These are phyloP conservation scores for Cronartium ribicola DNA, from an alignment of 1,284 basidiomycete genomes.

Conservation along the genomic window DNA sequence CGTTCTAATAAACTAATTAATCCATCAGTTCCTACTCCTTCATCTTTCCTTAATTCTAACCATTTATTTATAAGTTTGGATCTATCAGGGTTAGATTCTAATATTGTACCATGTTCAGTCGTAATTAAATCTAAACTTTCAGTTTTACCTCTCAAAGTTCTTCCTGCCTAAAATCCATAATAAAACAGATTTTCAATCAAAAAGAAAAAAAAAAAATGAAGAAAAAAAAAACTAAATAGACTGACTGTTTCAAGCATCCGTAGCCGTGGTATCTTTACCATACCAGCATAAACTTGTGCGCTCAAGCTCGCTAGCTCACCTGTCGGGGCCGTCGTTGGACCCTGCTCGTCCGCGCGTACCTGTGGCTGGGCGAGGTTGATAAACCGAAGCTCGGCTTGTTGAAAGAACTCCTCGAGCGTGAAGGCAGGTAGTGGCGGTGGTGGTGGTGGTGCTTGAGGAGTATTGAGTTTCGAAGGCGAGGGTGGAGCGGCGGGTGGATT, in stretches of 20 bases:
- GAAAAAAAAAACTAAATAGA: no score
- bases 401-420: conserved; percentile 35
- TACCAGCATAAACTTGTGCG: conserved; percentile 32
- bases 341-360: conserved; percentile 26
- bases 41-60: conserved; percentile 4
- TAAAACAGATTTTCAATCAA: background rate
- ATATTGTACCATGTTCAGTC: conserved; percentile 13
- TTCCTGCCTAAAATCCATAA: conserved; percentile 7
- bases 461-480: background rate
- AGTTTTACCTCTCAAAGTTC: conserved; percentile 25
- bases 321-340: background rate
- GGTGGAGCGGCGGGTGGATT: background rate
- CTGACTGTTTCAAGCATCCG: conserved; percentile 20
- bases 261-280: conserved; percentile 36
- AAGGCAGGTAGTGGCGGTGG: conserved; percentile 7
- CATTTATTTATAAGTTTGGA: conserved; percentile 22
- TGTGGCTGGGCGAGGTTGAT: conserved; percentile 34
- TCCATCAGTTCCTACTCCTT: conserved; percentile 1
- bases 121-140: conserved; percentile 21
- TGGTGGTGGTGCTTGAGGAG: background rate
- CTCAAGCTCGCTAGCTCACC: conserved; percentile 16
- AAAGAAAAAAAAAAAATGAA: background rate
- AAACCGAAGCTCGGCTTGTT: conserved; percentile 39
- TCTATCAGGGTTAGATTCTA: background rate
- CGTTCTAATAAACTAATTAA: conserved; percentile 21